Evolutionary conservation across 305 asterid species (phyloP).

Genomic region (Salvia sclarea): DNA sequence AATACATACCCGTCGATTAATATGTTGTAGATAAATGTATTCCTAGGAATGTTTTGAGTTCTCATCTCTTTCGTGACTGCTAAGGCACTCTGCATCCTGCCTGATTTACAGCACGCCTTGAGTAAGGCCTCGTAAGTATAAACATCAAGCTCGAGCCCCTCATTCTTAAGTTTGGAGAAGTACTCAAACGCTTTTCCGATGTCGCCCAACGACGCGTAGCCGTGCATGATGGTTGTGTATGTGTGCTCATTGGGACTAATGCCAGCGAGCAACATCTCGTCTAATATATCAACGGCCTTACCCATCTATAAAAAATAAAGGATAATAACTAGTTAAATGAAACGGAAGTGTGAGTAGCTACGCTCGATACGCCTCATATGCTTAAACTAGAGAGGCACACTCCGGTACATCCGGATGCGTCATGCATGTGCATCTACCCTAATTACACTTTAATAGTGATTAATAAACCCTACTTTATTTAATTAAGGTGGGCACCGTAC

Average conservation of each 20-base stretch:
- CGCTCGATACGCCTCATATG: constrained; percentile 3
- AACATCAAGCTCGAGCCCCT: constrained; percentile 89
- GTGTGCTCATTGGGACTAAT: constrained; percentile 86
- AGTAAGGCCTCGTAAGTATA: constrained; percentile 91
- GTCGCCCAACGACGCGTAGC: constrained; percentile 95
- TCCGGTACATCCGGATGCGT: too few relatives aligned
- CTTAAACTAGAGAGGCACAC: neutral
- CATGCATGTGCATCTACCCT: too few relatives aligned
- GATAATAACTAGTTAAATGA: neutral
- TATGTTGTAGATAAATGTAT: constrained; percentile 91
- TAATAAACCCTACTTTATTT: too few relatives aligned
- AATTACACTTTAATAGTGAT: too few relatives aligned
- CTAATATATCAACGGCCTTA: constrained; percentile 73
- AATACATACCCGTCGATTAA: constrained; percentile 82
- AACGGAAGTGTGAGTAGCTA: constrained; percentile 3
- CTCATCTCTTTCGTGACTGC: constrained; percentile 94
- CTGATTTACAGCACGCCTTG: constrained; percentile 97
- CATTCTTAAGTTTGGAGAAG: constrained; percentile 71
- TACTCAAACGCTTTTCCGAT: constrained; percentile 93
- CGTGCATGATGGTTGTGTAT: constrained; percentile 91
- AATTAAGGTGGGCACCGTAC: too few relatives aligned
- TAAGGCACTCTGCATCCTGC: constrained; percentile 99
- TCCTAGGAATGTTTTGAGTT: constrained; percentile 71
- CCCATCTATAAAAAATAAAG: constrained; percentile 61
- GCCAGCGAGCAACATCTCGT: constrained; percentile 84